Conservation (phyloP, 805 yeast genomes). For the Lipomyces yamadae region DNA sequence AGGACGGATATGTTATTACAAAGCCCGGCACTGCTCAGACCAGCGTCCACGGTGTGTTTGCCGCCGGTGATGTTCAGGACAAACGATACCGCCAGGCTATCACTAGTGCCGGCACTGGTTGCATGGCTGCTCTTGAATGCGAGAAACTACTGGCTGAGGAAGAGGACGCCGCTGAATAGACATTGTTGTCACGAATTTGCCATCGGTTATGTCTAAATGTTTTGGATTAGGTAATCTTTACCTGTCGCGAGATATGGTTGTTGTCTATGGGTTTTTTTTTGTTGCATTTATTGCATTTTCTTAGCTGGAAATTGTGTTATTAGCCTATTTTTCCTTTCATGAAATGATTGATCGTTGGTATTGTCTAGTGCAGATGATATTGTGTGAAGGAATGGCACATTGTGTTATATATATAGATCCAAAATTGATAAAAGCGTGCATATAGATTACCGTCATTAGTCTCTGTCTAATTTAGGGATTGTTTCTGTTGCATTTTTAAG, state of each 20-base stretch:
- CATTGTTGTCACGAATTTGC: neutral
- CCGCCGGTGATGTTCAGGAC: conserved; percentile 99
- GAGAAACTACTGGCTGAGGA: conserved; percentile 77
- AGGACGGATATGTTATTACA: conserved; percentile 85
- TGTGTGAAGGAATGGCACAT: neutral
- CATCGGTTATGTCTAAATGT: neutral
- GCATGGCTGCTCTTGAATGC: conserved; percentile 98
- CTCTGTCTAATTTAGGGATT: no score
- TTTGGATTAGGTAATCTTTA: conserved; percentile 3
- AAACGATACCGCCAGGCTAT: conserved; percentile 97
- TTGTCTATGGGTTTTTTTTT: conserved; percentile 1
- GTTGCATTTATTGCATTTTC: conserved; percentile 4
- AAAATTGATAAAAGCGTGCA: neutral
- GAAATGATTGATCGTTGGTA: neutral
- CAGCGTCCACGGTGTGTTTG: conserved; percentile 87
- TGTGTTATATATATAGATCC: neutral
- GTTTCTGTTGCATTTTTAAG: no score
- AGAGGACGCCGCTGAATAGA: conserved; percentile 39
- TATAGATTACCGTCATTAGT: neutral
- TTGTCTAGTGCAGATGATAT: neutral
- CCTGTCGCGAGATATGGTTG: neutral
- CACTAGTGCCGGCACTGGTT: conserved; percentile 99
- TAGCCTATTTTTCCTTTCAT: neutral
- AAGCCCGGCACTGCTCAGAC: conserved; percentile 88
- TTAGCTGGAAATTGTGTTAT: neutral